Evolutionary conservation across 257 asterid species (phyloP), one percentile per base, ranked within the genome.

Genomic region (Galeopsis tetrahit): DNA sequence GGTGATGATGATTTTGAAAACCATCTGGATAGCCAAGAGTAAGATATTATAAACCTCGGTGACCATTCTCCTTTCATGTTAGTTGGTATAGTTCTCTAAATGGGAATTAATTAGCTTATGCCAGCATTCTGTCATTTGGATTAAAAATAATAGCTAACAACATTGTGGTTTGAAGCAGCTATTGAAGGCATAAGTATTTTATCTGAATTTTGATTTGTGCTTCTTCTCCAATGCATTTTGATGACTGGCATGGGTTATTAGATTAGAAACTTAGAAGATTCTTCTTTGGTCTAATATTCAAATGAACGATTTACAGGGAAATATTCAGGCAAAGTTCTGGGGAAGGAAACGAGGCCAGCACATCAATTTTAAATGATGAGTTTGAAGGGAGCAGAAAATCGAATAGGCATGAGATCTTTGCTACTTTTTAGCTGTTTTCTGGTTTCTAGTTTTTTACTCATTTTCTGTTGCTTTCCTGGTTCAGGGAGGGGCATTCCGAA

Each of bases 1-100:
- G 99, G 99, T 42, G 99, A 94, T 68, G 99, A 94, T 71, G 98
- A 88, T 84, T 76, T 85, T 77, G 85, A 15, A 32, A 62, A 83
- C 9, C 72, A 63, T 71, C 74, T 66, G 28, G 84, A 78, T 31
- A 70, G 48, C 73, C 77, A 78, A 75, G 80, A 11, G 91, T 86
- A 74, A 75, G 91, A 63, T 66, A 75, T 68, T 42, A 28, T 73
- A 55, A 46, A 55, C 44, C 66, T 68, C 53, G 64, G 31, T 40
- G 55, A 10, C 68, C 70, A 58, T 21, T 60, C 60, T 66, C 62
- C 44, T 44, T 57, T 66, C 48, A 68, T 42, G 62, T 71, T 66
- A 72, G 33, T 52, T 39, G 35, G 52, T 61, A 42, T 60, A 62
- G 61, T 77, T 63, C 14, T 53, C 74, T 6, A 69, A 21, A 60